Evolutionary conservation across 179 eudicot genomes (phyloP).

Genomic region (Patellifolia procumbens): DNA sequence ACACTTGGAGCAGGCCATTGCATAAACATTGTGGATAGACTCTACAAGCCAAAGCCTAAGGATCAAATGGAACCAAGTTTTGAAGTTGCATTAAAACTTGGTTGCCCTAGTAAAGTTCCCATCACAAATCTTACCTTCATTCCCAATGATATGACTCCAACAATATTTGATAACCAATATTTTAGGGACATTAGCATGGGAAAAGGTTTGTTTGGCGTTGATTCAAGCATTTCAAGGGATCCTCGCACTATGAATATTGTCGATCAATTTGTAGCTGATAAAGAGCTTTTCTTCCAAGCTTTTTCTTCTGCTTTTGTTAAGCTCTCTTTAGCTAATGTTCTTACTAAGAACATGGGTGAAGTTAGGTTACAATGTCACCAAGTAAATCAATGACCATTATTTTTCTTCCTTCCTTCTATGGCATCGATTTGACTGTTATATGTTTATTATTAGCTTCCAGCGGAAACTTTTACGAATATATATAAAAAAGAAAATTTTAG

Average conservation of each 20-base stretch:
- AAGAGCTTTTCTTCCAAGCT: conserved; percentile 38
- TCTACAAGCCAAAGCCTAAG: conserved; percentile 25
- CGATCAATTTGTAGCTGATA: conserved; percentile 40
- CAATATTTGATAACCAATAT: conserved; percentile 50
- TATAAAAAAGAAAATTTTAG: no score
- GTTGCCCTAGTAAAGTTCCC: conserved; percentile 34
- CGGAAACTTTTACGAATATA: no score
- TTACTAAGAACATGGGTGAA: conserved; percentile 38
- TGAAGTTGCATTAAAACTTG: conserved; percentile 29
- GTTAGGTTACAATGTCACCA: conserved; percentile 34
- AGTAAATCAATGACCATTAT: conserved; percentile 25
- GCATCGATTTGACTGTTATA: no score
- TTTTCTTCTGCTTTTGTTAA: conserved; percentile 65
- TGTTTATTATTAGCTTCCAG: no score
- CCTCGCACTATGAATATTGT: conserved; percentile 39
- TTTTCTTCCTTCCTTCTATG: no score
- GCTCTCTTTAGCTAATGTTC: conserved; percentile 47
- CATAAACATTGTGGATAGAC: conserved; percentile 42
- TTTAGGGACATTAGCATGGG: conserved; percentile 37
- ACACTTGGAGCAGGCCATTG: conserved; percentile 65
- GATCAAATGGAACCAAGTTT: conserved; percentile 26
- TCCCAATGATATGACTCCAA: conserved; percentile 46
- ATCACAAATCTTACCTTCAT: conserved; percentile 35
- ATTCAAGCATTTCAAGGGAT: conserved; percentile 43
- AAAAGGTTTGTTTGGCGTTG: conserved; percentile 44